Conservation (phyloP, 495 filamentous ascomycete species). For the Staphylotrichum longicolle region DNA sequence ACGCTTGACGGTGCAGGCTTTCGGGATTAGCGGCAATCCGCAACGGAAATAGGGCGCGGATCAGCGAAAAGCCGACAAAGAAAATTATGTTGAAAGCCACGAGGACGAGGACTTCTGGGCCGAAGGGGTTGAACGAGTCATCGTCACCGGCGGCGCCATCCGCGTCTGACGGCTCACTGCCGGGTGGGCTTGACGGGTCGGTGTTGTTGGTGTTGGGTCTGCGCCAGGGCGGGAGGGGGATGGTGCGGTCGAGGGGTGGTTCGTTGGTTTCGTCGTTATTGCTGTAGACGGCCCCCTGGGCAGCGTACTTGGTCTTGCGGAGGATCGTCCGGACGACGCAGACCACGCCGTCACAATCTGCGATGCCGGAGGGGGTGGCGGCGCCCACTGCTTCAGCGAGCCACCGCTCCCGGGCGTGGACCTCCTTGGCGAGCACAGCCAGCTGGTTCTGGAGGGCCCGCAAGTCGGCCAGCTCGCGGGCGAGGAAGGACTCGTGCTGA, state of each 20-base stretch:
- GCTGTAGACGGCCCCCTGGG: neutral
- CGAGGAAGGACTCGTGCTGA: neutral
- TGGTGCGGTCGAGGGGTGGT: neutral
- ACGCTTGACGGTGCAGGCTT: too few species aligned
- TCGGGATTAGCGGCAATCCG: too few species aligned
- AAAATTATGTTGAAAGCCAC: too few species aligned
- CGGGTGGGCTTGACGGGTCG: too few species aligned
- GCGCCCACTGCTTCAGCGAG: neutral
- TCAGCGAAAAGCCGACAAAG: too few species aligned
- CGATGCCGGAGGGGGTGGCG: neutral
- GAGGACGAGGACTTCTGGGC: too few species aligned
- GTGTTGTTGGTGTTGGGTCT: neutral
- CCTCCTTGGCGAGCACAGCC: neutral
- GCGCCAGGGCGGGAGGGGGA: neutral
- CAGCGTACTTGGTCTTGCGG: constrained; percentile 9
- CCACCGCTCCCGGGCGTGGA: neutral
- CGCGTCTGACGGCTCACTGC: too few species aligned
- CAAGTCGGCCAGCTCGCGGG: constrained; percentile 3
- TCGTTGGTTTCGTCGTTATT: neutral
- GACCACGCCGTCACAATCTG: neutral
- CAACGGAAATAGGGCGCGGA: too few species aligned
- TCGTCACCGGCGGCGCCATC: too few species aligned
- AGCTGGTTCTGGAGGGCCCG: neutral
- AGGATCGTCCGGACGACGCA: neutral
- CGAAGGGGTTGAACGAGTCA: too few species aligned